These are phyloP conservation scores for Colletotrichum acutatum DNA, from an alignment of 2,329 filamentous ascomycete genomes.

Conservation along the genomic window DNA sequence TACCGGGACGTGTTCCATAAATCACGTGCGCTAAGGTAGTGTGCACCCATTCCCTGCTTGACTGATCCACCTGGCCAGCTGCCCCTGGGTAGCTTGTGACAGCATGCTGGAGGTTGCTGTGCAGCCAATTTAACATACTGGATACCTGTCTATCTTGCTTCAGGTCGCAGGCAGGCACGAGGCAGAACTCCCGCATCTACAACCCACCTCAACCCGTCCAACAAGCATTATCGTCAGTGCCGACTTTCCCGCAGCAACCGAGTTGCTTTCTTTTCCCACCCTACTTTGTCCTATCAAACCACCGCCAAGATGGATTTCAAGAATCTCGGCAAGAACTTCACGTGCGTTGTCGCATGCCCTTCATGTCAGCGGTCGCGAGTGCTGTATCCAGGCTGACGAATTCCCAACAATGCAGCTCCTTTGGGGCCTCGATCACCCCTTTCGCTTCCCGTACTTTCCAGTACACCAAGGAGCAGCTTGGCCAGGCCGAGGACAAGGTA, in stretches of 20 bases:
- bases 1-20: not conserved
- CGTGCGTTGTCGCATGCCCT: constrained; percentile 50
- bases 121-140: constrained; percentile 31
- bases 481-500: constrained; percentile 94
- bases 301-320: constrained; percentile 66
- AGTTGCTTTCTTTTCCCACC: not conserved
- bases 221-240: not conserved
- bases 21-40: constrained; percentile 12
- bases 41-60: not conserved
- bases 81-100: constrained; percentile 28
- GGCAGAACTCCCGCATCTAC: constrained; percentile 23
- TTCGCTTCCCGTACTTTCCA: constrained; percentile 95
- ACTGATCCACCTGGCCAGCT: constrained; percentile 3
- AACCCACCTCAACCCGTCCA: constrained; percentile 3
- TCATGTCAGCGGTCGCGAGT: constrained; percentile 1
- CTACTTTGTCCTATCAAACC: not conserved
- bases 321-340: constrained; percentile 66
- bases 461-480: constrained; percentile 97
- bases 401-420: constrained; percentile 54
- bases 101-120: constrained; percentile 18
- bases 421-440: constrained; percentile 87
- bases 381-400: constrained; percentile 27
- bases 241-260: not conserved
- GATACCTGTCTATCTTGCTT: constrained; percentile 30
- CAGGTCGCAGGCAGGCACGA: constrained; percentile 23